Percentiles rank a stretch among this genome's conserved stretches.
Conservation (phyloP, 2,329 filamentous ascomycete genomes). For the Coniochaeta pulveracea region DNA sequence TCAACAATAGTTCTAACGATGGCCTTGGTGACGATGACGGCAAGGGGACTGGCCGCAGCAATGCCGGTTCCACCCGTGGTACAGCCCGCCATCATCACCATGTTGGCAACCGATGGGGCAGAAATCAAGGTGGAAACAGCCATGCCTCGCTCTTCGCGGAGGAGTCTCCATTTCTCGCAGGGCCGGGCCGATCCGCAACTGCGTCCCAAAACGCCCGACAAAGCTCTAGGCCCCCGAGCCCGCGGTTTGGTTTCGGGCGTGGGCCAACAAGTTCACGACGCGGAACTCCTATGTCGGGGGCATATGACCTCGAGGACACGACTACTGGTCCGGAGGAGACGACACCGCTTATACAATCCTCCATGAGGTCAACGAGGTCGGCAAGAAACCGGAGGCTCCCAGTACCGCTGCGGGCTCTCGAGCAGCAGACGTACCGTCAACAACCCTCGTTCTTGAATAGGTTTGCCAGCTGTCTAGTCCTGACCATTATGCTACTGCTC, state of each 20-base stretch:
- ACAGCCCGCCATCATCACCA: slow-evolving; percentile 65
- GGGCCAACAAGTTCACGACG: slow-evolving; percentile 27
- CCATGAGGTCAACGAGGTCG: slow-evolving; percentile 45
- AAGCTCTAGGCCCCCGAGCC: slow-evolving; percentile 59
- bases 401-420: slow-evolving; percentile 55
- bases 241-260: slow-evolving; percentile 36
- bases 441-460: slow-evolving; percentile 55
- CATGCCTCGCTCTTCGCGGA: slow-evolving; percentile 65
- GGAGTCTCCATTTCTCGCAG: slow-evolving; percentile 56
- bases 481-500: slow-evolving; percentile 71
- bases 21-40: slow-evolving; percentile 56
- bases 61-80: slow-evolving; percentile 50
- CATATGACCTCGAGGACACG: slow-evolving; percentile 70
- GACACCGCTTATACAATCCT: slow-evolving; percentile 60
- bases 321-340: slow-evolving; percentile 76
- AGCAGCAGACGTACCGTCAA: slow-evolving; percentile 58
- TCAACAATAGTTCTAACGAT: slow-evolving; percentile 47
- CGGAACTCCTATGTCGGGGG: slow-evolving; percentile 47
- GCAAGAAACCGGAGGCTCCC: slow-evolving; percentile 45
- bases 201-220: slow-evolving; percentile 44
- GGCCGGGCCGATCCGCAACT: slow-evolving; percentile 52
- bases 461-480: slow-evolving; percentile 76
- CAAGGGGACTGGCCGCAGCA: slow-evolving; percentile 49
- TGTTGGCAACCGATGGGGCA: slow-evolving; percentile 63
- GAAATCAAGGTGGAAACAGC: slow-evolving; percentile 51